Evolutionary conservation across 768 basidiomycete species (phyloP), one percentile per base, ranked within the genome.

Genomic region (Suillus subaureus): DNA sequence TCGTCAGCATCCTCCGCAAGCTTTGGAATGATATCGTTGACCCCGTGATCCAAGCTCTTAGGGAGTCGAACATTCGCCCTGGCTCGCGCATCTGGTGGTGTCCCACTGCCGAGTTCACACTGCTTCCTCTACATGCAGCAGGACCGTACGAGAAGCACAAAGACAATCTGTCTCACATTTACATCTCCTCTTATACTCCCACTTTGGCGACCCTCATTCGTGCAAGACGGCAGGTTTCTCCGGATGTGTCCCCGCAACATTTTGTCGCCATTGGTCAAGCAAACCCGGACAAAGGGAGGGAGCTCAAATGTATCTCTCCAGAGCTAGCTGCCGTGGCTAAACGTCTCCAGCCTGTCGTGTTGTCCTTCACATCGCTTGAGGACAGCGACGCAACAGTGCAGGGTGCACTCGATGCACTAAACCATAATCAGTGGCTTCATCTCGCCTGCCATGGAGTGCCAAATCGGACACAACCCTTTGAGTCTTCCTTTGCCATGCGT

Each of bases 121-220:
- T 74, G 5, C 68, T 78, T 31, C 78, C 77, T 3, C 61, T 78
- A 39, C 78, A 78, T 31, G 77, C 73, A 2, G 73, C 78, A 1
- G 78, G 78, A 0, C 67, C 73, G 0, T 77, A 74, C 43, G 70
- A 69, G 58, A 64, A 61, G 31, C 52, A 63, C 2, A 60, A 18
- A 0, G 26, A 40, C 8, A 67, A 66, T 62, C 54, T 70, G 62
- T 12, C 69, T 9, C 60, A 68, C 47, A 47, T 75, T 21, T 70
- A 73, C 43, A 42, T 79, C 28, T 79, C 79, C 9, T 79, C 78
- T 16, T 79, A 79, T 49, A 79, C 76, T 2, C 78, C 77, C 0
- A 74, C 75, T 0, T 26, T 78, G 6, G 60, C 70, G 1, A 72
- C 78, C 2, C 69, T 79, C 16, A 64, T 74, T 31, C 68, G 72